A percentile compares a stretch with the other conserved stretches of the same genome.
These are phyloP conservation scores for Pleurotus giganteus DNA, from an alignment of 768 basidiomycete species.

Conservation along the genomic window DNA sequence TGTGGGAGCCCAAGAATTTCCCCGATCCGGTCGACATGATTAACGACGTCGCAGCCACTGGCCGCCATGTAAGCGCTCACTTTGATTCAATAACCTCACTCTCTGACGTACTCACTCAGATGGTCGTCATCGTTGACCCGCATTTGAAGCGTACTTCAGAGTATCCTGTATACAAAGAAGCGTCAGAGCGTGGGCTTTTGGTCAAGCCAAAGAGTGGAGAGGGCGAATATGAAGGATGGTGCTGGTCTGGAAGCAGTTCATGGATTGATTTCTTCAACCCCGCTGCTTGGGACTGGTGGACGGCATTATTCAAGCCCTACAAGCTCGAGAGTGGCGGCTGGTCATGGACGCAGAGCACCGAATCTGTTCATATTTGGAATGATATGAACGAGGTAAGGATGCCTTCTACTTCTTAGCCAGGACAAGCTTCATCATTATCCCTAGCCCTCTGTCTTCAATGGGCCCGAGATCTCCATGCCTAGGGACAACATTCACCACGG, in stretches of 20 bases:
- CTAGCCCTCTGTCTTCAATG: constrained; percentile 97
- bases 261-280: constrained; percentile 99
- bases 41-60: constrained; percentile 79
- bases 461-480: constrained; percentile 86
- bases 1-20: constrained; percentile 92
- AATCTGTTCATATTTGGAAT: constrained; percentile 93
- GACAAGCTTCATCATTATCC: background rate
- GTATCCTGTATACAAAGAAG: constrained; percentile 84
- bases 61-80: constrained; percentile 71
- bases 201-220: constrained; percentile 79
- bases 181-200: constrained; percentile 77
- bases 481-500: constrained; percentile 76
- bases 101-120: constrained; percentile 46
- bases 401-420: background rate
- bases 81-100: background rate
- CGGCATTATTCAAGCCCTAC: constrained; percentile 68
- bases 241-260: constrained; percentile 94
- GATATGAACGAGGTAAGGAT: constrained; percentile 94
- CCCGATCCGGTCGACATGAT: constrained; percentile 94
- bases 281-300: constrained; percentile 89
- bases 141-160: constrained; percentile 82
- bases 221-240: constrained; percentile 95
- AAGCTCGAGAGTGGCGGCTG: constrained; percentile 53
- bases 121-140: constrained; percentile 97
- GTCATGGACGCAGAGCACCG: constrained; percentile 79